These are phyloP conservation scores for Candida quercuum DNA, from an alignment of 805 yeast species.

Conservation along the genomic window DNA sequence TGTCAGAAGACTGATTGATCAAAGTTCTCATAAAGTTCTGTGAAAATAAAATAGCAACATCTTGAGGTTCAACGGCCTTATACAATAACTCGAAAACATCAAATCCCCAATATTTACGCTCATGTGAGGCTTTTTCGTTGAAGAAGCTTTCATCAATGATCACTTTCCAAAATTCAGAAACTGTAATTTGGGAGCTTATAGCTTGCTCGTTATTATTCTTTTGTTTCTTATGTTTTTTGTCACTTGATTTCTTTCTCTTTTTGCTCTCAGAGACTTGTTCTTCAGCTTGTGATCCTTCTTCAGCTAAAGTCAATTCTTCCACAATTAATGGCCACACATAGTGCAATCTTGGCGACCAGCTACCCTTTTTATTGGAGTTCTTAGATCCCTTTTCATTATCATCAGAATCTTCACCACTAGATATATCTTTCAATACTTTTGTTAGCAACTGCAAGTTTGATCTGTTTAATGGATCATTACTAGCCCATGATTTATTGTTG, in stretches of 20 bases:
- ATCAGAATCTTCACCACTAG: constrained; percentile 28
- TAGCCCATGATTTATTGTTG: constrained; percentile 48
- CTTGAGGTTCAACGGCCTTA: constrained; percentile 19
- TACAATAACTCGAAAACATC: constrained; percentile 57
- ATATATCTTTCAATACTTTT: constrained; percentile 57
- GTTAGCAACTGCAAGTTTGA: constrained; percentile 60
- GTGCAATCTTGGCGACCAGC: constrained; percentile 72
- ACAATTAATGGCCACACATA: constrained; percentile 69
- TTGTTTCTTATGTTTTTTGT: constrained; percentile 19
- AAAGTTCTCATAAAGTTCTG: constrained; percentile 66
- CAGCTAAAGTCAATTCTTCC: constrained; percentile 26
- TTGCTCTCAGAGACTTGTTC: constrained; percentile 25
- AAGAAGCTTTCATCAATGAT: constrained; percentile 80
- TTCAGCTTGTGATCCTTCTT: constrained; percentile 19
- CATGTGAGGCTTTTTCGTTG: constrained; percentile 70
- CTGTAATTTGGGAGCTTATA: constrained; percentile 24
- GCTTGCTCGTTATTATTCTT: constrained; percentile 14
- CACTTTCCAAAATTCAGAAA: constrained; percentile 71
- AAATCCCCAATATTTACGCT: constrained; percentile 83
- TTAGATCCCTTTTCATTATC: constrained; percentile 19
- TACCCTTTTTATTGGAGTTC: constrained; percentile 47
- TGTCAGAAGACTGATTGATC: constrained; percentile 69
- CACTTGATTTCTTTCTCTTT: constrained; percentile 35
- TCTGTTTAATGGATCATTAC: constrained; percentile 65
- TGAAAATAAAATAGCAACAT: constrained; percentile 37